phyloP scores from a whole-genome alignment of 768 basidiomycete genomes.

The Podaxis rugospora region DNA sequence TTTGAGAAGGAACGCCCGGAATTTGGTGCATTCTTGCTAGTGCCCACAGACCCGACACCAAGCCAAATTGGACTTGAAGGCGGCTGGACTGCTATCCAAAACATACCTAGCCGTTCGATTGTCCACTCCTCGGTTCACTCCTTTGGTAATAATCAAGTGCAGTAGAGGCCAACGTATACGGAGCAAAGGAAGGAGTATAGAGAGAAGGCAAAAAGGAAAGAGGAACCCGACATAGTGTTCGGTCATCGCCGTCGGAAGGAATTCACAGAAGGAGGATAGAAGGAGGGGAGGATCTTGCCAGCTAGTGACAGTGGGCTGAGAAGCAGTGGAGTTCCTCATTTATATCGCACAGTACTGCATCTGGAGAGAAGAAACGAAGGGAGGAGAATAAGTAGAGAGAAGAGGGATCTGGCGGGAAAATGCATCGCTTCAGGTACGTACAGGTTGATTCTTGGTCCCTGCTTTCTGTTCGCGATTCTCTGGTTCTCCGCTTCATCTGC shows the following conservation, averaged over 20 bases:
- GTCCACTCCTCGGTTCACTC: neutral
- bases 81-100: neutral
- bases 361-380: neutral
- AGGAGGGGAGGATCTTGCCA: neutral
- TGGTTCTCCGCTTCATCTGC: neutral
- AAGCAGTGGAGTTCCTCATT: neutral
- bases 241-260: neutral
- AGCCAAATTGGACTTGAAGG: neutral
- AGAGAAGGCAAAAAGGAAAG: slow-evolving; percentile 6
- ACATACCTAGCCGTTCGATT: neutral
- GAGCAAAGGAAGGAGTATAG: neutral
- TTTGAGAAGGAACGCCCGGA: neutral
- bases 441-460: neutral
- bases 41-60: neutral
- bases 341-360: neutral
- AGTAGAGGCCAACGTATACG: neutral
- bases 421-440: slow-evolving; percentile 10
- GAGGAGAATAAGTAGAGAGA: neutral
- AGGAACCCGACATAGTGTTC: neutral
- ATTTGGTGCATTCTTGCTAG: neutral
- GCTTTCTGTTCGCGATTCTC: neutral
- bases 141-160: neutral
- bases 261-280: slow-evolving; percentile 4
- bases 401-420: neutral
- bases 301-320: slow-evolving; percentile 7